Evolutionary conservation across 805 yeast species (phyloP).

Genomic region (Starmera quercuum): DNA sequence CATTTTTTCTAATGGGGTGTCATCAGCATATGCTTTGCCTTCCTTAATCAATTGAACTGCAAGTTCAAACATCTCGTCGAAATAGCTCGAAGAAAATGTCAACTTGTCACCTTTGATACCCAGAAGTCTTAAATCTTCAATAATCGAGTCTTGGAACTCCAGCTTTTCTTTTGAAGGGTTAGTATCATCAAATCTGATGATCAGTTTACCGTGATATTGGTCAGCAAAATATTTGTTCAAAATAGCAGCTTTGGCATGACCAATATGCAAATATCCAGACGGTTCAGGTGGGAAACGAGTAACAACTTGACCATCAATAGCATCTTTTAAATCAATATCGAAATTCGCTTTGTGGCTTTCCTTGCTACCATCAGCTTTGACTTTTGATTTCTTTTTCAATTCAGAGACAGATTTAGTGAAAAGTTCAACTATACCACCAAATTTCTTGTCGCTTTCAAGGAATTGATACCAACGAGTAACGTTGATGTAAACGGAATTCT

Average conservation of each 20-base stretch:
- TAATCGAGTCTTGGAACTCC: conserved; percentile 89
- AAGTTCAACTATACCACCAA: conserved; percentile 62
- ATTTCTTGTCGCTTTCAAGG: conserved; percentile 57
- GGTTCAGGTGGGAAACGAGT: conserved; percentile 99
- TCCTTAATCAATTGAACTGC: conserved; percentile 86
- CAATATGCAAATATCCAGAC: conserved; percentile 92
- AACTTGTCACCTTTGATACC: conserved; percentile 89
- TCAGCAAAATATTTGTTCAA: conserved; percentile 95
- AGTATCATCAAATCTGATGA: conserved; percentile 96
- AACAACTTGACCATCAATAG: conserved; percentile 90
- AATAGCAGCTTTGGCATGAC: conserved; percentile 98
- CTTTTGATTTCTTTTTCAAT: conserved; percentile 60
- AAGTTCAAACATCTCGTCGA: conserved; percentile 81
- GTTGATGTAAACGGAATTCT: conserved; percentile 76
- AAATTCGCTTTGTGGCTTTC: conserved; percentile 91
- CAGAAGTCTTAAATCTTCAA: conserved; percentile 83
- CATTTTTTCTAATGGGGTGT: conserved; percentile 90
- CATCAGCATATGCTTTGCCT: conserved; percentile 97
- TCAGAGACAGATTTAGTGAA: conserved; percentile 66
- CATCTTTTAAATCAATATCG: conserved; percentile 88
- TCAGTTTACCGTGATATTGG: conserved; percentile 91
- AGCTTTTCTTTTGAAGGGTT: conserved; percentile 95
- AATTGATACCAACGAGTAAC: conserved; percentile 90
- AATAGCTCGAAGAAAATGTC: conserved; percentile 91
- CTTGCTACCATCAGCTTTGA: conserved; percentile 47